A percentile compares a stretch with the other conserved stretches of the same genome.
These are phyloP conservation scores for Wickerhamomyces sydowiorum DNA, from an alignment of 805 yeast genomes.

Conservation along the genomic window DNA sequence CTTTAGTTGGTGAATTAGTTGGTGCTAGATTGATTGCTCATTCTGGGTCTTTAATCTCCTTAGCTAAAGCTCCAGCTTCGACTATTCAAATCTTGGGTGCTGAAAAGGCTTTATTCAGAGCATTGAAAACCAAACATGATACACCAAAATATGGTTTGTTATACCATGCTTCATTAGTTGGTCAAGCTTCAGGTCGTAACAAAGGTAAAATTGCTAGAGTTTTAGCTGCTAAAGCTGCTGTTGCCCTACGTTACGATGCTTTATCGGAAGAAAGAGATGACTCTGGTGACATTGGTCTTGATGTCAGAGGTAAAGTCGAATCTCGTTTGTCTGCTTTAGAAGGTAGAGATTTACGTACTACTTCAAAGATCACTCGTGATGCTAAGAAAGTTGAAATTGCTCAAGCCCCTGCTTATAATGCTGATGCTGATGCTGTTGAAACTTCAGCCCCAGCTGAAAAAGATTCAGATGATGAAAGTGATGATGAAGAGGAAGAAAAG, in stretches of 20 bases:
- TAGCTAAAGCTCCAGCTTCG: slow-evolving; percentile 98
- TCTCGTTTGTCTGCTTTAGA: slow-evolving; percentile 90
- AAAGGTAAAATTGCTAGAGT: slow-evolving; percentile 99
- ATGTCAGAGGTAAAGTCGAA: slow-evolving; percentile 90
- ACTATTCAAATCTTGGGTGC: slow-evolving; percentile 98
- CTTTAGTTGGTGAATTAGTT: slow-evolving; percentile 93
- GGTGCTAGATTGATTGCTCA: slow-evolving; percentile 98
- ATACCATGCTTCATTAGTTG: slow-evolving; percentile 95
- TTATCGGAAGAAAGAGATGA: slow-evolving; percentile 96
- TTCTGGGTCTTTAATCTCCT: slow-evolving; percentile 88
- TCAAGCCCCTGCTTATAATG: slow-evolving; percentile 85
- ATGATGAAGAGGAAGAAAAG: slow-evolving; percentile 29
- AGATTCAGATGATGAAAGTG: slow-evolving; percentile 32
- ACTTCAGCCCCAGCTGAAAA: slow-evolving; percentile 31
- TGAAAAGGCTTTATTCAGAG: slow-evolving; percentile 97
- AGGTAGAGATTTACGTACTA: slow-evolving; percentile 93
- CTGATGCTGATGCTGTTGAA: slow-evolving; percentile 81
- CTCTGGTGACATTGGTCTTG: slow-evolving; percentile 87
- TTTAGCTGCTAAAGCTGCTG: slow-evolving; percentile 97
- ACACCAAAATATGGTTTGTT: slow-evolving; percentile 97
- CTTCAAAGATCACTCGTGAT: slow-evolving; percentile 75
- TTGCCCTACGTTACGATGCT: slow-evolving; percentile 94
- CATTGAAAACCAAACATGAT: slow-evolving; percentile 96
- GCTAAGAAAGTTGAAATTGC: slow-evolving; percentile 82
- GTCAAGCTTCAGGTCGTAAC: slow-evolving; percentile 96